Conservation (phyloP, 1,284 basidiomycete species). For the Moesziomyces sp. region DNA sequence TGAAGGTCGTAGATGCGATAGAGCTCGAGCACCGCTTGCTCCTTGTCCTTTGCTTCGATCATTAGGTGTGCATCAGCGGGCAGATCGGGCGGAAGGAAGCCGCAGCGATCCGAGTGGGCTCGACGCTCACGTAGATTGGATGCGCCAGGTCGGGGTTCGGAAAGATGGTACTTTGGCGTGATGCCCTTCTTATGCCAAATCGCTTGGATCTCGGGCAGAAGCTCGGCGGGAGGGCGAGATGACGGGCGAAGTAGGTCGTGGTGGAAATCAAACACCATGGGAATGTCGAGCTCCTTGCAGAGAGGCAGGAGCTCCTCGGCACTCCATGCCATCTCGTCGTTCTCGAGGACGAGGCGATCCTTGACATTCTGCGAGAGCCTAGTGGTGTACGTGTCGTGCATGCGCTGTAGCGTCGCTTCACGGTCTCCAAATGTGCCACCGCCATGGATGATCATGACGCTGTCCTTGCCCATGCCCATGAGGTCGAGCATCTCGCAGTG, state of each 20-base stretch:
- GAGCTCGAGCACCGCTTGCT: conserved; percentile 88
- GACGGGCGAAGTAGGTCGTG: conserved; percentile 67
- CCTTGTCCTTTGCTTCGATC: conserved; percentile 93
- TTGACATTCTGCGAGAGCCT: conserved; percentile 76
- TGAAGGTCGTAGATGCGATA: conserved; percentile 80
- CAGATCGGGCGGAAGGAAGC: conserved; percentile 74
- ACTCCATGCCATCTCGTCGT: conserved; percentile 90
- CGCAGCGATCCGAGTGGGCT: conserved; percentile 84
- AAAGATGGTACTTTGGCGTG: conserved; percentile 87
- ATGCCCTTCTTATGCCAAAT: conserved; percentile 80
- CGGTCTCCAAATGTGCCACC: conserved; percentile 87
- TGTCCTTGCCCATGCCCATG: conserved; percentile 80
- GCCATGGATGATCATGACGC: conserved; percentile 78
- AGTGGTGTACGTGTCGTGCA: conserved; percentile 77
- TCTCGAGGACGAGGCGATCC: conserved; percentile 83
- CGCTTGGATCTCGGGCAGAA: conserved; percentile 79
- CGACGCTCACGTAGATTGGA: conserved; percentile 73
- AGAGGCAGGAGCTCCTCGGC: conserved; percentile 84
- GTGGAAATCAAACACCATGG: conserved; percentile 71
- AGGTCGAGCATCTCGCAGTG: conserved; percentile 86
- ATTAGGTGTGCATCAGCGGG: conserved; percentile 76
- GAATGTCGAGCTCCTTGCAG: conserved; percentile 83
- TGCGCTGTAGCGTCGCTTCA: conserved; percentile 75
- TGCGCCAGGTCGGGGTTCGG: conserved; percentile 70
- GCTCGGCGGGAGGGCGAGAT: conserved; percentile 68